These are phyloP conservation scores for Phytopythium sindhum DNA, from an alignment of 352 stramenopile species.

Conservation along the genomic window DNA sequence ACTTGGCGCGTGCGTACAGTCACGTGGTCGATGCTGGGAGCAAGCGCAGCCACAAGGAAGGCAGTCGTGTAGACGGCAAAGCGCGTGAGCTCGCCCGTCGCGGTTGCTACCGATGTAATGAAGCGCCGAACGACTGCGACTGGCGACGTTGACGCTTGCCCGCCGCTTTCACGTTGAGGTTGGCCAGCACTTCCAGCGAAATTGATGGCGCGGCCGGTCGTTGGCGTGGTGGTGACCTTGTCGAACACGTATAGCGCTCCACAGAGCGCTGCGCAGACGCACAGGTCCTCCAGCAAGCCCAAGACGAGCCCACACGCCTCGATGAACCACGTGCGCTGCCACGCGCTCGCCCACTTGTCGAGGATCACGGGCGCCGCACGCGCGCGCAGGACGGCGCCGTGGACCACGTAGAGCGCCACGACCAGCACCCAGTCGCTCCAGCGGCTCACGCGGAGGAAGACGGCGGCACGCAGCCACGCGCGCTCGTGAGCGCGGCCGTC, in stretches of 20 bases:
- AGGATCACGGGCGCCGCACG: slow-evolving; percentile 24
- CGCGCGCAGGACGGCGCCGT: slow-evolving; percentile 30
- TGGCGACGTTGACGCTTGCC: background rate
- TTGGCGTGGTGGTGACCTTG: slow-evolving; percentile 17
- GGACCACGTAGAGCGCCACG: slow-evolving; percentile 19
- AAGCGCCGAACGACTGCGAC: background rate
- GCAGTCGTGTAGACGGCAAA: slow-evolving; percentile 31
- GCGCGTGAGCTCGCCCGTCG: slow-evolving; percentile 19
- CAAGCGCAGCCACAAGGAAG: slow-evolving; percentile 23
- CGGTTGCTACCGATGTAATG: background rate
- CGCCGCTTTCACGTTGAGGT: background rate
- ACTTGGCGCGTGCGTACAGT: slow-evolving; percentile 54
- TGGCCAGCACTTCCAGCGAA: background rate
- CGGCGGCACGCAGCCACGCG: slow-evolving; percentile 25
- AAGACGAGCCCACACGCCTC: slow-evolving; percentile 30
- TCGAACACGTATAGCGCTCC: slow-evolving; percentile 34
- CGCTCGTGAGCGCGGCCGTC: background rate
- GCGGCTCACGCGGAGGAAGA: slow-evolving; percentile 41
- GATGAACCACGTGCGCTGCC: slow-evolving; percentile 35
- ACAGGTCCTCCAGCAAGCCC: slow-evolving; percentile 45
- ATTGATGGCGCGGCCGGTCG: slow-evolving; percentile 4
- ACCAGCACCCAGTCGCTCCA: slow-evolving; percentile 46
- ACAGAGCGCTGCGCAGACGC: slow-evolving; percentile 28
- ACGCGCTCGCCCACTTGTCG: slow-evolving; percentile 53
- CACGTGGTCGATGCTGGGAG: slow-evolving; percentile 33